These are phyloP conservation scores for Mycosphaerelloides madeirae DNA, from an alignment of 2,329 filamentous ascomycete genomes.

Conservation along the genomic window DNA sequence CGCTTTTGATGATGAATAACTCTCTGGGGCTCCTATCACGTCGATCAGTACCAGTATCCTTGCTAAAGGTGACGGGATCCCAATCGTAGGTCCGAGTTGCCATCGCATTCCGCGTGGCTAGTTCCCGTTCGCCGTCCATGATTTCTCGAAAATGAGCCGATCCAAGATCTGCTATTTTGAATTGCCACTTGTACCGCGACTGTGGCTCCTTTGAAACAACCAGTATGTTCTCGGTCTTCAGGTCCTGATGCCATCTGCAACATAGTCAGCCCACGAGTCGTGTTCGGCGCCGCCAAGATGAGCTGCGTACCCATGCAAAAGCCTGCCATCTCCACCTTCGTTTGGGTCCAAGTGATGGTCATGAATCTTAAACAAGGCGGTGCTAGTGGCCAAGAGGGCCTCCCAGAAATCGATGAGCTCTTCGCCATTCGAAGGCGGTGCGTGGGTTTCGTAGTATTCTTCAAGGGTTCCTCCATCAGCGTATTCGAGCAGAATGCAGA, in stretches of 20 bases:
- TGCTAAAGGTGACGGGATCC: too few species aligned
- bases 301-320: not conserved
- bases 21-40: too few species aligned
- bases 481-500: slow-evolving; percentile 35
- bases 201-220: not conserved
- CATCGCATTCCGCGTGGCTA: not conserved
- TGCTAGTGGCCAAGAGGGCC: slow-evolving; percentile 26
- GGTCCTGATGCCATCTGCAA: slow-evolving; percentile 31
- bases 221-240: slow-evolving; percentile 32
- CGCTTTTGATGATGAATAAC: too few species aligned
- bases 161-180: slow-evolving; percentile 7
- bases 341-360: slow-evolving; percentile 4
- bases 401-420: slow-evolving; percentile 33
- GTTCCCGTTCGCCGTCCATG: not conserved
- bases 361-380: slow-evolving; percentile 26
- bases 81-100: slow-evolving; percentile 5
- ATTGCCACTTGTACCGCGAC: not conserved
- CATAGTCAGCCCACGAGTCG: not conserved
- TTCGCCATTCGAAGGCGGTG: slow-evolving; percentile 14
- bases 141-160: not conserved
- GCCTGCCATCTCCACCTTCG: not conserved
- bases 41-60: too few species aligned
- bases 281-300: too few species aligned
- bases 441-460: slow-evolving; percentile 24
- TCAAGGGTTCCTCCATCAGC: slow-evolving; percentile 33